Conservation (phyloP, 805 yeast genomes). For the Yarrowia osloensis region DNA sequence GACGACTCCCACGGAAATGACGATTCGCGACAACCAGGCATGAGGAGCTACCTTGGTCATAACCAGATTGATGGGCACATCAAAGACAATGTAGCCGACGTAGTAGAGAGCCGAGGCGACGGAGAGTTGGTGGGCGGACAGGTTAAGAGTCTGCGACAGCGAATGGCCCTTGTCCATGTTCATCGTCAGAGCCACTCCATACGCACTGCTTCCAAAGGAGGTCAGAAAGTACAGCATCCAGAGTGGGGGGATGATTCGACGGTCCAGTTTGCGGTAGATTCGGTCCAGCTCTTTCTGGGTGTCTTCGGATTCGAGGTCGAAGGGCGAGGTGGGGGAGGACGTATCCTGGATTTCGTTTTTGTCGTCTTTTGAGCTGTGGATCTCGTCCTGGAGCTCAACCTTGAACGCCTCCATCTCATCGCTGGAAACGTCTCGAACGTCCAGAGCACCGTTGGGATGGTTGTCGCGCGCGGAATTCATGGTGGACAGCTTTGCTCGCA, state of each 20-base stretch:
- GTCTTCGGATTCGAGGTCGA: slow-evolving; percentile 11
- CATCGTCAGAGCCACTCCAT: slow-evolving; percentile 81
- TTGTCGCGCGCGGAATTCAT: not conserved
- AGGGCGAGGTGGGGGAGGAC: not conserved
- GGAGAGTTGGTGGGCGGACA: slow-evolving; percentile 60
- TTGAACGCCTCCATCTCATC: too few species aligned
- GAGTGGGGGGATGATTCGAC: slow-evolving; percentile 75
- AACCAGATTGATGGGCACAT: slow-evolving; percentile 81
- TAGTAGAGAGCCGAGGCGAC: slow-evolving; percentile 79
- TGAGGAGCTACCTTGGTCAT: slow-evolving; percentile 87
- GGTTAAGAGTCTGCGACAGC: slow-evolving; percentile 51
- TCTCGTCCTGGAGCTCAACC: too few species aligned
- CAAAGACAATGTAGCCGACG: slow-evolving; percentile 81
- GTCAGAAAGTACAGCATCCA: slow-evolving; percentile 79
- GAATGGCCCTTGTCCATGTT: slow-evolving; percentile 65
- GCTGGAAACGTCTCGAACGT: too few species aligned
- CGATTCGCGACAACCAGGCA: slow-evolving; percentile 79
- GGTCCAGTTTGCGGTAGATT: slow-evolving; percentile 61
- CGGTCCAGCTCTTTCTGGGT: slow-evolving; percentile 36
- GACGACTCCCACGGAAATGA: slow-evolving; percentile 73
- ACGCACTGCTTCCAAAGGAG: slow-evolving; percentile 75
- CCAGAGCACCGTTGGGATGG: not conserved
- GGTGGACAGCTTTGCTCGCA: too few species aligned
- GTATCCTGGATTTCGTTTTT: not conserved
- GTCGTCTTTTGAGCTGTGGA: too few species aligned